A percentile compares a stretch with the other conserved stretches of the same genome.
These are phyloP conservation scores for Gossypium rotundifolium DNA, from an alignment of 345 rosid genomes.

Conservation along the genomic window DNA sequence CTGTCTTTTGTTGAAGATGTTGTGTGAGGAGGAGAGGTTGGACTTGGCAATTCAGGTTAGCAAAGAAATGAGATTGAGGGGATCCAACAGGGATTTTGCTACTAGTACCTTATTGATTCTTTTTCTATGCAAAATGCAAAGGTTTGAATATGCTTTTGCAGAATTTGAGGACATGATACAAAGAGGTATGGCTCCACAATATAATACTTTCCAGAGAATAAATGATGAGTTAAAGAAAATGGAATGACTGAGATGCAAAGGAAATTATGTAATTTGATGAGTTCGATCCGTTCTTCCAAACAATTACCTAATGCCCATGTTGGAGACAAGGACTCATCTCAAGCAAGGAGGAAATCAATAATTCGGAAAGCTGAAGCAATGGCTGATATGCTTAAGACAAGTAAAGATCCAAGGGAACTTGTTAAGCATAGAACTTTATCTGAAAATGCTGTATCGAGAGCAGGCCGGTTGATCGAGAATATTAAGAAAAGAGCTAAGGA, in stretches of 20 bases:
- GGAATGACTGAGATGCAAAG: conserved; percentile 54
- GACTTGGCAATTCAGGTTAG: conserved; percentile 62
- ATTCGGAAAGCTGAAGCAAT: conserved; percentile 74
- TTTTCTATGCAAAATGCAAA: conserved; percentile 54
- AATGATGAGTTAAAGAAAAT: conserved; percentile 48
- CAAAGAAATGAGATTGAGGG: conserved; percentile 71
- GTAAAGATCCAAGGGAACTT: conserved; percentile 59
- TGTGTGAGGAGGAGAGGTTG: conserved; percentile 69
- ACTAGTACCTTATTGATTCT: conserved; percentile 64
- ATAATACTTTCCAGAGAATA: conserved; percentile 63
- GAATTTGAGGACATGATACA: conserved; percentile 66
- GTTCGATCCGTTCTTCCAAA: conserved; percentile 60
- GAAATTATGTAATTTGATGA: conserved; percentile 48
- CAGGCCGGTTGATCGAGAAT: conserved; percentile 26
- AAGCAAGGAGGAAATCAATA: conserved; percentile 46
- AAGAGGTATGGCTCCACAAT: conserved; percentile 68
- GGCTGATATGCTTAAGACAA: conserved; percentile 58
- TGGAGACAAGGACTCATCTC: conserved; percentile 23
- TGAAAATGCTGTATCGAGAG: conserved; percentile 16
- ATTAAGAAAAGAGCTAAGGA: conserved; percentile 16
- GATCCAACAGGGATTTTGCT: conserved; percentile 62
- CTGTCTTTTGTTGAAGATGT: conserved; percentile 73
- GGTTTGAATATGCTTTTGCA: conserved; percentile 59
- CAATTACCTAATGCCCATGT: conserved; percentile 45
- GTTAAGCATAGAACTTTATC: conserved; percentile 40